phyloP scores from a whole-genome alignment of 148 eudicot genomes.

The Amaranthus palmeri region DNA sequence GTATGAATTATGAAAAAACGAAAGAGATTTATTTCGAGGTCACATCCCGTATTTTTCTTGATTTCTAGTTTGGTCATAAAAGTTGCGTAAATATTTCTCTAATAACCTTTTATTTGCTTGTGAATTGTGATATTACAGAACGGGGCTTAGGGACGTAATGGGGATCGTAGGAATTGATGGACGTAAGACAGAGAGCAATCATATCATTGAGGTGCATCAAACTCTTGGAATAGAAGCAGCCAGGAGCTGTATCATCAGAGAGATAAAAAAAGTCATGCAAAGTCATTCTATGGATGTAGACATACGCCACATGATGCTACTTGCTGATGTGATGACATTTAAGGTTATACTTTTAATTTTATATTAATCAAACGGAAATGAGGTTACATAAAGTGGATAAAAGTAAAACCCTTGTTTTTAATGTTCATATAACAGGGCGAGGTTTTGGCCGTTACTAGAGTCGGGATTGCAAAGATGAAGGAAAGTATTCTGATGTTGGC shows the following conservation, averaged over 20 bases:
- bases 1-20: not conserved
- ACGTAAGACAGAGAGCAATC: conserved; percentile 59
- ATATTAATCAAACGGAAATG: not conserved
- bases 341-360: conserved; percentile 39
- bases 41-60: not conserved
- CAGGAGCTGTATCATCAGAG: conserved; percentile 56
- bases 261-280: conserved; percentile 67
- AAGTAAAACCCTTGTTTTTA: not conserved
- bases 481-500: conserved; percentile 96
- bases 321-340: conserved; percentile 88
- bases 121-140: conserved; percentile 40
- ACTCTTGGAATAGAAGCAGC: conserved; percentile 95
- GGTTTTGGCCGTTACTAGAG: conserved; percentile 78
- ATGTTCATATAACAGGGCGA: conserved; percentile 51
- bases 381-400: not conserved
- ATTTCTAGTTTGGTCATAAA: not conserved
- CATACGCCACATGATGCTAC: conserved; percentile 94
- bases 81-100: not conserved
- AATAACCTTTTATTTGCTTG: not conserved
- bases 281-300: conserved; percentile 84
- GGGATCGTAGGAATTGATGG: conserved; percentile 78
- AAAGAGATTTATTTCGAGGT: not conserved
- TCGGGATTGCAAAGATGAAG: conserved; percentile 81
- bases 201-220: conserved; percentile 61
- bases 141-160: conserved; percentile 76